Evolutionary conservation across 805 yeast species (phyloP), one percentile per base, ranked within the genome.

Genomic region (Candida khao-thaluensis): DNA sequence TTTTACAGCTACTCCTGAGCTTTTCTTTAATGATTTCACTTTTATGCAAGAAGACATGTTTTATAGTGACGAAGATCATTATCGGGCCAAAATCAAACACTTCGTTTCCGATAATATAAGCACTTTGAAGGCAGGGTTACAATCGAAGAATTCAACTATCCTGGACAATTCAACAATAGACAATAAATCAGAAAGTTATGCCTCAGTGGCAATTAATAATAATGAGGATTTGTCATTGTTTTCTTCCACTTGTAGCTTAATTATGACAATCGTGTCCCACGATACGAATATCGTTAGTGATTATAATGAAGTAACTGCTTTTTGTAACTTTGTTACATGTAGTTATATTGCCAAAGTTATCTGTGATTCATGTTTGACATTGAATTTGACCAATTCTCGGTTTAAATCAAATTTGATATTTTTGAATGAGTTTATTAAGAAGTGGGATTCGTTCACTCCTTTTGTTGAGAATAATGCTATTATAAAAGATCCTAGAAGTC

Each of bases 341-440:
- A 62, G 60, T 37, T 48, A 52, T 23, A 53, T 67, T 12, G 49
- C 66, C 11, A 59, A 58, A 34, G 48, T 62, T 7, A 59, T 66
- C 1, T 57, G 69, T 38, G 71, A 68, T 21, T 55, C 66, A 0
- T 59, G 69, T 42, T 44, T 64, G 31, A 53, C 51, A 20, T 53
- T 67, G 21, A 52, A 62, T 4, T 51, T 68, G 9, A 53, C 66
- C 0, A 66, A 67, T 39, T 45, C 64, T 4, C 62, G 57, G 31
- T 67, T 67, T 48, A 66, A 64, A 39, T 52, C 63, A 5, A 57
- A 58, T 29, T 64, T 69, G 40, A 35, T 64, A 8, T 60, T 66
- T 35, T 52, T 67, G 32, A 62, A 64, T 44, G 54, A 54, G 17
- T 66, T 64, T 38, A 44, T 67, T 30, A 52, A 52, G 27, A 51